Evolutionary conservation across 805 yeast species (phyloP), one percentile per base, ranked within the genome.

Genomic region (Hemisphaericaspora nanyangensis): DNA sequence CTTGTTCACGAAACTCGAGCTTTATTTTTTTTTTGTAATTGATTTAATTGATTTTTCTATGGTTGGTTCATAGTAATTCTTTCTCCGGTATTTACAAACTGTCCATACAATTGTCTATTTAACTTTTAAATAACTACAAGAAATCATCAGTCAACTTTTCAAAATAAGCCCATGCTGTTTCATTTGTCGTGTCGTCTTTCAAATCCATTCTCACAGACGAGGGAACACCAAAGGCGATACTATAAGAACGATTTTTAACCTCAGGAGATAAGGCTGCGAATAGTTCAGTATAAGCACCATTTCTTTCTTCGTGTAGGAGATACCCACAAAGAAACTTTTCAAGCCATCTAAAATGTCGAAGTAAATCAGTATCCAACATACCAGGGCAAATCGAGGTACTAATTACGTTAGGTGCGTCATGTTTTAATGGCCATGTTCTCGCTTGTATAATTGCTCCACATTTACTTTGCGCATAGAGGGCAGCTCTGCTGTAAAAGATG

Each of bases 241-340:
- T 43, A 49, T 69, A 54, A 25, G 51, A 56, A 2, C 72, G 71
- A 29, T 58, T 52, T 13, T 66, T 53, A 31, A 47, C 47, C 43
- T 6, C 58, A 50, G 7, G 77, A 74, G 26, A 51, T 44, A 37
- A 72, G 51, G 0, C 71, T 68, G 4, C 68, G 75, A 43, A 52
- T 69, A 17, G 70, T 50, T 45, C 75, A 11, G 77, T 50, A 38
- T 65, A 60, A 1, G 77, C 72, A 10, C 79, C 79, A 32, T 60
- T 58, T 29, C 48, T 46, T 5, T 59, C 36, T 6, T 51, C 52
- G 31, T 52, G 35, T 16, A 56, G 43, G 12, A 49, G 47, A n/a
- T 48, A 45, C n/a, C 28, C 30, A 13, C 18, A 13, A 1, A 29
- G 15, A 6, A 20, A 12, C 16, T 19, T 18, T 44, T 35, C 13